phyloP scores from a whole-genome alignment of 1,284 basidiomycete species.

The Agaricales sp. region DNA sequence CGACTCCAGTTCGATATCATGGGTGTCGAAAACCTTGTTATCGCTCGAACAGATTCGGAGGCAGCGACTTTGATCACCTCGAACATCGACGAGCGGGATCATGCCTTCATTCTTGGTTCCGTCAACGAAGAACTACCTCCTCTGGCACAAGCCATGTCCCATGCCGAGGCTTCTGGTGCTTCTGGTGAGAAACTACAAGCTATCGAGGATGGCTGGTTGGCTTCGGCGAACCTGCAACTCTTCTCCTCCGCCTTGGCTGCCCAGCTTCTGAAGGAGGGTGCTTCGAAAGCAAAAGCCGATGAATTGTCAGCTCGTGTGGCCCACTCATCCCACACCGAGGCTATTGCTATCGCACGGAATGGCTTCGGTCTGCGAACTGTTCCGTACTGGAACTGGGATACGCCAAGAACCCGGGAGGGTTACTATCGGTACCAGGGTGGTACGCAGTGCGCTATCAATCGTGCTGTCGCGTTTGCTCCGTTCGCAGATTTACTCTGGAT shows the following conservation, averaged over 20 bases:
- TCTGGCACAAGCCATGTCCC: conserved; percentile 74
- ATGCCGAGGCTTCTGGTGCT: conserved; percentile 77
- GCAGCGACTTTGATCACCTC: conserved; percentile 95
- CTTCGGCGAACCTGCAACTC: conserved; percentile 67
- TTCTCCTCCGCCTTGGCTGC: conserved; percentile 71
- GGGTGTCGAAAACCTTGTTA: conserved; percentile 58
- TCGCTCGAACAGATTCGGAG: conserved; percentile 80
- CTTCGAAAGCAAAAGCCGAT: conserved; percentile 32
- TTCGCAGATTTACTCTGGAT: conserved; percentile 93
- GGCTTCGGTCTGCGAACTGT: conserved; percentile 68
- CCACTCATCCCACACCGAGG: conserved; percentile 59
- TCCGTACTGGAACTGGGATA: conserved; percentile 90
- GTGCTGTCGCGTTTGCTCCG: conserved; percentile 87
- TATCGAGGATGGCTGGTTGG: conserved; percentile 84
- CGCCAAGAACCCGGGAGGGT: conserved; percentile 89
- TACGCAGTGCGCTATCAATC: conserved; percentile 89
- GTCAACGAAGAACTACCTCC: conserved; percentile 68
- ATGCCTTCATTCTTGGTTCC: conserved; percentile 90
- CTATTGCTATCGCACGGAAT: conserved; percentile 69
- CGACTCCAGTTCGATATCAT: conserved; percentile 57
- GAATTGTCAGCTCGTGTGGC: conserved; percentile 54
- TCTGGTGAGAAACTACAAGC: conserved; percentile 74
- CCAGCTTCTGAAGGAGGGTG: conserved; percentile 62
- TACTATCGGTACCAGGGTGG: conserved; percentile 97
- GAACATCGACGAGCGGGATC: conserved; percentile 95